These are phyloP conservation scores for Bisporella sp. DNA, from an alignment of 2,329 filamentous ascomycete species.

Conservation along the genomic window DNA sequence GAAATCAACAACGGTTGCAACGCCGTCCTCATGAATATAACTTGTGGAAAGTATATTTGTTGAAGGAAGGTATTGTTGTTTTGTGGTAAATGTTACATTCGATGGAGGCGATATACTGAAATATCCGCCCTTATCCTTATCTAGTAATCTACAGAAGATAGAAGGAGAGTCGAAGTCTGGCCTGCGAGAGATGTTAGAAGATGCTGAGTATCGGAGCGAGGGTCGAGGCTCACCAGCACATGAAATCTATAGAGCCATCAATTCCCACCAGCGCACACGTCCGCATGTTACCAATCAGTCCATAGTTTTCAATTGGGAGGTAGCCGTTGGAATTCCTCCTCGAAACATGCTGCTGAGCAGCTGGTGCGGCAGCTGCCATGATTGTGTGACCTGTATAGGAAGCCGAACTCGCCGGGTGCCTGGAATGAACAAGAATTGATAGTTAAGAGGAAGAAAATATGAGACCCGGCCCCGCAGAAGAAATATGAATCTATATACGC, in stretches of 20 bases:
- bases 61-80: slow-evolving; percentile 71
- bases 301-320: slow-evolving; percentile 63
- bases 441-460: too few relatives aligned
- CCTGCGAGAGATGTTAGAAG: slow-evolving; percentile 33
- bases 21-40: slow-evolving; percentile 71
- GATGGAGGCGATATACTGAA: slow-evolving; percentile 58
- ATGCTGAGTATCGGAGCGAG: slow-evolving; percentile 1
- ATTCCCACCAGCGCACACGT: slow-evolving; percentile 71
- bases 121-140: slow-evolving; percentile 68
- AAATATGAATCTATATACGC: too few relatives aligned
- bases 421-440: too few relatives aligned
- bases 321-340: slow-evolving; percentile 22
- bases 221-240: slow-evolving; percentile 56
- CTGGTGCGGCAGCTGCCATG: too few relatives aligned
- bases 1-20: slow-evolving; percentile 68
- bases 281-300: slow-evolving; percentile 74
- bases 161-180: slow-evolving; percentile 74
- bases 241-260: slow-evolving; percentile 67
- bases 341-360: not conserved
- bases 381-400: too few relatives aligned
- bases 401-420: too few relatives aligned
- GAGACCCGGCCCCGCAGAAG: too few relatives aligned
- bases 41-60: slow-evolving; percentile 71
- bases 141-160: slow-evolving; percentile 66
- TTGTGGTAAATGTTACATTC: slow-evolving; percentile 53